Percentiles rank a stretch among this genome's conserved stretches.
Conservation (phyloP, 345 rosid genomes). For the Pistacia vera region DNA sequence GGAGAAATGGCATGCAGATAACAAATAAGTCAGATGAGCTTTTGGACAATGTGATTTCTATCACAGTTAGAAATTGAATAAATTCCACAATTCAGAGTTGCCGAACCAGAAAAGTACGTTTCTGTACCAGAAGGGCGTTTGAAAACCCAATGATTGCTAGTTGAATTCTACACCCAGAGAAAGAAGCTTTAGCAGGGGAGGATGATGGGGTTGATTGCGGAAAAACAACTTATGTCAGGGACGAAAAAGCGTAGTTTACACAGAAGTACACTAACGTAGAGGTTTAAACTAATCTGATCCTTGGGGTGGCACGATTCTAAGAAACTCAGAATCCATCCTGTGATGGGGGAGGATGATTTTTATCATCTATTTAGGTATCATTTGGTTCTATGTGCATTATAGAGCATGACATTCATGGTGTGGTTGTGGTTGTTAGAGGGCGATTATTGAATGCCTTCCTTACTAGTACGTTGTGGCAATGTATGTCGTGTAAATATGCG, state of each 20-base stretch:
- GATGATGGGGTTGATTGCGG: constrained; percentile 42
- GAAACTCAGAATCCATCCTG: constrained; percentile 69
- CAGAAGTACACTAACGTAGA: constrained; percentile 72
- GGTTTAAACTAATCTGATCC: constrained; percentile 67
- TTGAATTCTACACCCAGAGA: constrained; percentile 70
- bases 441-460: constrained; percentile 6
- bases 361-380: constrained; percentile 95
- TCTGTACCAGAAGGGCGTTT: constrained; percentile 47
- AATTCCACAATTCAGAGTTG: constrained; percentile 41
- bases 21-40: constrained; percentile 38
- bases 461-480: neutral
- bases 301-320: constrained; percentile 57
- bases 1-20: constrained; percentile 38
- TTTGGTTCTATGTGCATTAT: neutral
- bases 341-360: constrained; percentile 89
- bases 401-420: neutral
- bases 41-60: constrained; percentile 28
- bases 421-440: neutral
- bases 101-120: constrained; percentile 83
- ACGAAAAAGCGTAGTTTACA: constrained; percentile 69
- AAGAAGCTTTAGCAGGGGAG: constrained; percentile 41
- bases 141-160: constrained; percentile 50
- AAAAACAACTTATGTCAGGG: constrained; percentile 53
- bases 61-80: constrained; percentile 40
- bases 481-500: neutral